Evolutionary conservation across 371 early-diverging fungal species (phyloP), one percentile per base, ranked within the genome.

Genomic region (Mortierella sp.): DNA sequence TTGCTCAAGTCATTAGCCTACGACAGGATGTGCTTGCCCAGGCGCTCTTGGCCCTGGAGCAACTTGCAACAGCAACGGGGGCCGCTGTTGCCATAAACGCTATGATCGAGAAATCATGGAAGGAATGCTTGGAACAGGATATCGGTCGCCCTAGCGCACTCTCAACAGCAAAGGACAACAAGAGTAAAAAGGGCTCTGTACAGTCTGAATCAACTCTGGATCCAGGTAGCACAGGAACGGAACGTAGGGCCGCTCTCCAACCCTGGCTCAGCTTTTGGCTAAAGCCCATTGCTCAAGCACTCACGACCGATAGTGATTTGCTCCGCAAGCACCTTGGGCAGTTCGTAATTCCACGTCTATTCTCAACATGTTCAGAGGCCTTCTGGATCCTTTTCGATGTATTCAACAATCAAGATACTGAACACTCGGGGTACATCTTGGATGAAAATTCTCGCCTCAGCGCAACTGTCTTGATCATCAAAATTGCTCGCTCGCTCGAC

Each of bases 21-120:
- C 90, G 89, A 52, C 86, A 88, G 0, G 85, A 86, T 13, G 72
- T 89, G 18, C 76, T 93, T 21, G 64, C 80, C 30, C 83, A 83
- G 50, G 86, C 89, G 31, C 62, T 93, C 19, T 67, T 79, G 51
- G 86, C 87, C 0, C 82, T 92, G 72, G 83, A 89, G 26, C 88
- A 89, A 55, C 81, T 88, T 21, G 82, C 84, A 3, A 80, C 93
- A 46, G 90, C 91, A 6, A 82, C 93, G 26, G 85, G 90, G 62
- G 88, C 89, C 10, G 82, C 91, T 0, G 78, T 71, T 7, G 79
- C 88, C 9, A 61, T 88, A 12, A 71, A 70, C 12, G 60, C 71
- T 2, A 78, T 80, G 68, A 57, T 80, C 31, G 71, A 66, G 23
- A 61, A 59, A 38, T 57, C 64, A 0, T 70, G 78, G 79, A 73